Percentiles rank a stretch among this genome's conserved stretches.
Evolutionary conservation across 331 rosid genomes (phyloP).

Genomic region (Prunus yedoensis): DNA sequence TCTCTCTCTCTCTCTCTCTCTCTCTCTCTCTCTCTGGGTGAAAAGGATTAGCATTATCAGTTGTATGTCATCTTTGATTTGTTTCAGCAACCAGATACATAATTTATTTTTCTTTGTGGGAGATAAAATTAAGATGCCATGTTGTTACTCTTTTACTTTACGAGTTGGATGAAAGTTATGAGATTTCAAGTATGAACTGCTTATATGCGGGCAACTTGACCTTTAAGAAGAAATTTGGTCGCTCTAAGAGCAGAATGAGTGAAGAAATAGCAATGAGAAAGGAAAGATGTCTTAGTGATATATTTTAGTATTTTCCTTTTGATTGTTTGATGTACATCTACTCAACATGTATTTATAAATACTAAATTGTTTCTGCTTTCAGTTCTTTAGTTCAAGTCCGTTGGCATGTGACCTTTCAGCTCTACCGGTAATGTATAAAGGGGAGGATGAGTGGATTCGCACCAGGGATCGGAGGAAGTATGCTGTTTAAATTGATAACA

Average conservation of each 20-base stretch:
- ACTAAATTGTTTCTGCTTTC: constrained; percentile 28
- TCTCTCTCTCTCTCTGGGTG: too few relatives aligned
- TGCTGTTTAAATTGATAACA: constrained; percentile 16
- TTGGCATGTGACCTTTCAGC: constrained; percentile 55
- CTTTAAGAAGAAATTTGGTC: background rate
- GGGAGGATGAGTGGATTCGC: constrained; percentile 42
- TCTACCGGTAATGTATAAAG: constrained; percentile 45
- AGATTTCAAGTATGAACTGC: too few relatives aligned
- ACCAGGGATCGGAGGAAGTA: constrained; percentile 46
- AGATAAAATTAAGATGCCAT: too few relatives aligned
- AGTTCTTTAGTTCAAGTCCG: constrained; percentile 71
- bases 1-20: too few relatives aligned
- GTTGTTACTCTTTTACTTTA: too few relatives aligned
- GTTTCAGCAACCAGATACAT: too few relatives aligned
- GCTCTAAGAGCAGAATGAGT: background rate
- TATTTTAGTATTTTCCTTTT: background rate
- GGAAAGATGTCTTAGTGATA: background rate
- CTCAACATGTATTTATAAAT: background rate
- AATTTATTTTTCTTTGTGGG: too few relatives aligned
- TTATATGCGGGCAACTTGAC: too few relatives aligned
- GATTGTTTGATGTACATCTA: background rate
- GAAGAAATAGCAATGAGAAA: background rate
- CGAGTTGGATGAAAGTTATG: too few relatives aligned
- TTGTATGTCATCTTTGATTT: too few relatives aligned
- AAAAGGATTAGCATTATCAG: too few relatives aligned